Conservation (phyloP, 192 early-diverging fungal species). For the Coemansia sp. region DNA sequence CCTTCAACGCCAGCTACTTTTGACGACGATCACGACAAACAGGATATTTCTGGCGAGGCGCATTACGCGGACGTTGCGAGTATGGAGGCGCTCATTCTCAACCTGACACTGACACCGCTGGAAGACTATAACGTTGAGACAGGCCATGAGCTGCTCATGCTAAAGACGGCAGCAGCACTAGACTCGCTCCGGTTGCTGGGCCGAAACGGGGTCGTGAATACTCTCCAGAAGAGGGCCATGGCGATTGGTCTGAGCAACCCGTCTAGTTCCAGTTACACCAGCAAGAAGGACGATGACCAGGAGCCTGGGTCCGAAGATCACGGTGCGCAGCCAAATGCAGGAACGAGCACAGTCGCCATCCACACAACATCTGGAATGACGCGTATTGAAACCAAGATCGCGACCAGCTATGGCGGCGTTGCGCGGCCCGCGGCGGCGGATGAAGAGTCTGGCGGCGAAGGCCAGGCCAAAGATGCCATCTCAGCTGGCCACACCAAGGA, state of each 20-base stretch:
- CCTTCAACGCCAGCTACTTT: no score
- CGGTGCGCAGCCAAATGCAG: no score
- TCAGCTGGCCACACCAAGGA: neutral
- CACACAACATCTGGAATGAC: constrained; percentile 25
- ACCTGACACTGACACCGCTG: constrained; percentile 32
- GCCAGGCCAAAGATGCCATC: neutral
- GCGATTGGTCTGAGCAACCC: constrained; percentile 18
- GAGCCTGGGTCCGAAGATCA: no score
- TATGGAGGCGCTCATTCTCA: constrained; percentile 22
- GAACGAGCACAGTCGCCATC: constrained; percentile 19
- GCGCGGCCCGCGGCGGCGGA: no score
- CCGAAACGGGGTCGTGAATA: constrained; percentile 2
- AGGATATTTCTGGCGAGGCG: neutral
- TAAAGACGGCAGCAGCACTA: neutral
- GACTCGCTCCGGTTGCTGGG: neutral
- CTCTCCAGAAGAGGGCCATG: constrained; percentile 10
- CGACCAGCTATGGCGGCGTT: no score
- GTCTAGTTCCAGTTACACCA: neutral
- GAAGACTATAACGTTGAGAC: constrained; percentile 21
- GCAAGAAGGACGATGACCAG: no score
- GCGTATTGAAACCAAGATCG: neutral
- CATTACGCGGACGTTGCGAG: constrained; percentile 14
- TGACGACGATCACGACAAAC: no score
- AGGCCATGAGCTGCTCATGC: constrained; percentile 13
- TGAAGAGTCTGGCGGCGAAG: no score